These are phyloP conservation scores for Scheffersomyces quercinus DNA, from an alignment of 1,139 yeast genomes.

Conservation along the genomic window DNA sequence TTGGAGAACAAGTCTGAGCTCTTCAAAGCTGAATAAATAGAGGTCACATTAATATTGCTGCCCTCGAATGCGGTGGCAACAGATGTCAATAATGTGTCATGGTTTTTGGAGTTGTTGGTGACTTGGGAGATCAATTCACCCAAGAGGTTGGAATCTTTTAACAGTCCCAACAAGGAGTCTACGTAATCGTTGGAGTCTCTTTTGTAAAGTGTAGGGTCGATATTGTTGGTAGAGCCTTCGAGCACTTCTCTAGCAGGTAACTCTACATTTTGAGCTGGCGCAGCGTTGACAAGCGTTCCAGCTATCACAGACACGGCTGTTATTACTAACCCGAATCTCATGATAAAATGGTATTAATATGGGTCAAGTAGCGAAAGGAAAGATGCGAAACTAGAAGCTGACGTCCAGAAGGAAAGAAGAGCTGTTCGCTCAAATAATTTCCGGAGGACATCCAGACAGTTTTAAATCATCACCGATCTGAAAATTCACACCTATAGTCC, in stretches of 20 bases:
- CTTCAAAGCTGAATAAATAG: slow-evolving; percentile 19
- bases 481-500: neutral
- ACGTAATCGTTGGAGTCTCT: slow-evolving; percentile 15
- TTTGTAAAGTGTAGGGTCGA: slow-evolving; percentile 5
- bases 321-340: neutral
- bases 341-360: neutral
- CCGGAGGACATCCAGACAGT: no score
- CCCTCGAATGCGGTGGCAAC: slow-evolving; percentile 16
- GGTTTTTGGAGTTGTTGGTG: slow-evolving; percentile 13
- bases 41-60: slow-evolving; percentile 17
- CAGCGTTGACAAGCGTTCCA: slow-evolving; percentile 3
- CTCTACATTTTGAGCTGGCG: slow-evolving; percentile 1
- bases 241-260: neutral
- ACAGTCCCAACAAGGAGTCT: slow-evolving; percentile 13
- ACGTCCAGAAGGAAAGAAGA: slow-evolving; percentile 1
- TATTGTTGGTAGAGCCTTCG: slow-evolving; percentile 3
- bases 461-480: no score
- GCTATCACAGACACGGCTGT: slow-evolving; percentile 2
- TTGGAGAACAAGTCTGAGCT: slow-evolving; percentile 17
- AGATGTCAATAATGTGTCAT: slow-evolving; percentile 13
- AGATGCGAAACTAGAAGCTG: slow-evolving; percentile 1
- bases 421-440: neutral
- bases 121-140: slow-evolving; percentile 18
- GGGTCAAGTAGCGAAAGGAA: neutral
- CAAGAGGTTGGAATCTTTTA: slow-evolving; percentile 15